Evolutionary conservation across 2,329 filamentous ascomycete species (phyloP).

Genomic region (Colletotrichum karsti): DNA sequence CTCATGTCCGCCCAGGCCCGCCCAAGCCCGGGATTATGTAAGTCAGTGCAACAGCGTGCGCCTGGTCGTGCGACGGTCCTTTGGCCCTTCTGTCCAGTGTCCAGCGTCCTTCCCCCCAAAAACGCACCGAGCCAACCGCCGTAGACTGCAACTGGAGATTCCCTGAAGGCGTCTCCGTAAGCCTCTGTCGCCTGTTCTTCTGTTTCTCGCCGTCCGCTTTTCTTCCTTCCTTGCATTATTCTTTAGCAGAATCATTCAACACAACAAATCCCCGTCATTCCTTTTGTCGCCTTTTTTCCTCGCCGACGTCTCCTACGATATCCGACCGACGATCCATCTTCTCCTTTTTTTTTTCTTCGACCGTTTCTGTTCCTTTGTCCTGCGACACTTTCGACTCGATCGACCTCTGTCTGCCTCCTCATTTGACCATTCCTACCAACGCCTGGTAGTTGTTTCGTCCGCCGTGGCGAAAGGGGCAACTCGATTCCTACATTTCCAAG

Average conservation of each 20-base stretch:
- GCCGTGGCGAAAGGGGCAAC: conserved; percentile 24
- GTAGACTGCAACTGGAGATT: neutral
- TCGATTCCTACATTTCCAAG: neutral
- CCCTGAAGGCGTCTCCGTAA: neutral
- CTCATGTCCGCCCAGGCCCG: neutral
- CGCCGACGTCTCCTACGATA: conserved; percentile 9
- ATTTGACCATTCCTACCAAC: conserved; percentile 16
- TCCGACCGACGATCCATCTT: conserved; percentile 6
- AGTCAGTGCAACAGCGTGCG: neutral
- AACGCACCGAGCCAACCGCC: neutral
- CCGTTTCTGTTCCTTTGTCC: neutral
- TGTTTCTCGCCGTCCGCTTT: conserved; percentile 1
- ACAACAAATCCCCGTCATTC: conserved; percentile 8
- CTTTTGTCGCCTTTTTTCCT: conserved; percentile 8
- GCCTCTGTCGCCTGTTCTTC: neutral
- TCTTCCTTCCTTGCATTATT: conserved; percentile 8
- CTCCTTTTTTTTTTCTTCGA: conserved; percentile 28
- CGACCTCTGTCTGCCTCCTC: neutral
- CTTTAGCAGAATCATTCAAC: conserved; percentile 14
- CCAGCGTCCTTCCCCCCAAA: neutral
- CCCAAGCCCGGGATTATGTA: neutral
- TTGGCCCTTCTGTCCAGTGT: neutral
- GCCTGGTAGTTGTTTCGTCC: conserved; percentile 21
- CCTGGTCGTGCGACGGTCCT: neutral
- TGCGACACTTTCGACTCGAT: conserved; percentile 11